Evolutionary conservation across 371 early-diverging fungal genomes (phyloP).

Genomic region (Furculomyces boomerangus): DNA sequence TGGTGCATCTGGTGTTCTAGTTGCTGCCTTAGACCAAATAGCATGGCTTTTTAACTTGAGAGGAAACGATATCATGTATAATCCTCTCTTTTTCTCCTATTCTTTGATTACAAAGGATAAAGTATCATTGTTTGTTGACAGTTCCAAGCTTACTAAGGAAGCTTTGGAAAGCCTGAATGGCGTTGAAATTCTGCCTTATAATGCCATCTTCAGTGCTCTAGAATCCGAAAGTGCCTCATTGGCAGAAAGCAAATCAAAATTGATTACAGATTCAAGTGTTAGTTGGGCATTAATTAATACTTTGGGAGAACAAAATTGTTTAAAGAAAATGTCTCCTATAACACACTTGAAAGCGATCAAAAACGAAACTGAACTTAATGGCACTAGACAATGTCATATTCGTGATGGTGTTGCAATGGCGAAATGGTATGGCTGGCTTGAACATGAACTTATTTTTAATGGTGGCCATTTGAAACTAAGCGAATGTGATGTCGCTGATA

Average conservation of each 20-base stretch:
- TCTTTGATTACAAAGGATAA: conserved; percentile 49
- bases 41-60: conserved; percentile 96
- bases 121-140: conserved; percentile 62
- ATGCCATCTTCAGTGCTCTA: conserved; percentile 60
- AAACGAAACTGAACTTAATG: conserved; percentile 77
- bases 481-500: conserved; percentile 67
- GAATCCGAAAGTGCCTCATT: conserved; percentile 12
- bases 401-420: conserved; percentile 88
- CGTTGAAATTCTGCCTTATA: conserved; percentile 52
- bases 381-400: conserved; percentile 84
- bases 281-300: conserved; percentile 48
- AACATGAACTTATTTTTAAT: conserved; percentile 49
- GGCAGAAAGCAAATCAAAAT: conserved; percentile 19
- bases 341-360: conserved; percentile 79
- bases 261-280: conserved; percentile 35
- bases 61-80: conserved; percentile 93
- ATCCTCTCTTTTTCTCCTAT: conserved; percentile 96
- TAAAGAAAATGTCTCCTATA: conserved; percentile 48
- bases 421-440: conserved; percentile 89
- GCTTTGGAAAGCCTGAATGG: conserved; percentile 44
- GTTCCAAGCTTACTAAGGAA: conserved; percentile 40
- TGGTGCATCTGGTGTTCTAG: conserved; percentile 48
- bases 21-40: conserved; percentile 81
- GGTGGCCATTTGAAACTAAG: conserved; percentile 31
- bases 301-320: conserved; percentile 29